phyloP scores from a whole-genome alignment of 129 eudicot genomes.

The Rutidosis leptorrhynchoides region DNA sequence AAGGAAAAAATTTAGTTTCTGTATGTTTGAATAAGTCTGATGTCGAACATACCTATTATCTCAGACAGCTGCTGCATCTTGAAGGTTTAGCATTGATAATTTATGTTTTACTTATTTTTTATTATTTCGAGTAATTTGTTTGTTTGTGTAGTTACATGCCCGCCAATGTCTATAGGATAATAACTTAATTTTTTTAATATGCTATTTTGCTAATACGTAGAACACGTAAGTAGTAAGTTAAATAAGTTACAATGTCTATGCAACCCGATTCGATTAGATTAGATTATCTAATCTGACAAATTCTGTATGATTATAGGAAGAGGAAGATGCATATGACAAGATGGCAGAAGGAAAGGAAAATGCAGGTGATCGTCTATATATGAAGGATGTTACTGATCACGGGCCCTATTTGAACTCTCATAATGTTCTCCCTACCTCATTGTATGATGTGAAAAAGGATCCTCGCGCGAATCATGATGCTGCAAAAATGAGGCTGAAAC shows the following conservation, averaged over 20 bases:
- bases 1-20: too few species aligned
- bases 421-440: slow-evolving; percentile 24
- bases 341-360: slow-evolving; percentile 45
- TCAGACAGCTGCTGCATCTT: too few species aligned
- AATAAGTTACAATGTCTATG: neutral
- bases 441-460: slow-evolving; percentile 22
- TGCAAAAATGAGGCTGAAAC: slow-evolving; percentile 33
- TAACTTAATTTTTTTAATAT: too few species aligned
- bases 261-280: neutral
- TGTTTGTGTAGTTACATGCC: neutral
- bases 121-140: too few species aligned
- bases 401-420: slow-evolving; percentile 33
- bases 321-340: slow-evolving; percentile 57
- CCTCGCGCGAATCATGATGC: slow-evolving; percentile 35
- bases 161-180: neutral
- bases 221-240: neutral
- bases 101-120: too few species aligned
- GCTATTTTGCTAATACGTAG: neutral
- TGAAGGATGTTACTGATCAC: slow-evolving; percentile 41
- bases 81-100: too few species aligned
- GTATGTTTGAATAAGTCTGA: too few species aligned
- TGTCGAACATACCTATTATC: too few species aligned
- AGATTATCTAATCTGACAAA: too few species aligned
- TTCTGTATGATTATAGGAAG: slow-evolving; percentile 34
- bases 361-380: slow-evolving; percentile 34